phyloP scores from a whole-genome alignment of 805 yeast species.

The Metschnikowia matae region DNA sequence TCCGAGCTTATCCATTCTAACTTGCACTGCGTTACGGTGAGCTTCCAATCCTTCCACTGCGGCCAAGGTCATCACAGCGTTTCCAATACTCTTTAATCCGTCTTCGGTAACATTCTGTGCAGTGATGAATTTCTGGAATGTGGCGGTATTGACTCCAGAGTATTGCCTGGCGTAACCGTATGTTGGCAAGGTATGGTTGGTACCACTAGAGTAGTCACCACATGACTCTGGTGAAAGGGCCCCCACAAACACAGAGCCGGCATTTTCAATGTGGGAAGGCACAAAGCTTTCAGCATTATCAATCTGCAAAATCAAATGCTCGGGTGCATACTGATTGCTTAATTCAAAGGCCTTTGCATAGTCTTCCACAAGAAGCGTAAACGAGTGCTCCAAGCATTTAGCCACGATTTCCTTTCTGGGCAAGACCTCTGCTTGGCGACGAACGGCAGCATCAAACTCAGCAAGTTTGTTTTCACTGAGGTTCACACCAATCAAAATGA shows the following conservation, averaged over 20 bases:
- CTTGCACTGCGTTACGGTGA: slow-evolving; percentile 94
- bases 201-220: slow-evolving; percentile 97
- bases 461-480: slow-evolving; percentile 56
- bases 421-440: slow-evolving; percentile 72
- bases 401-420: slow-evolving; percentile 94
- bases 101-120: slow-evolving; percentile 83
- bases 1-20: slow-evolving; percentile 83
- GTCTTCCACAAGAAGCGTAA: slow-evolving; percentile 63
- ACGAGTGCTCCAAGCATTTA: slow-evolving; percentile 88
- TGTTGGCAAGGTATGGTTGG: slow-evolving; percentile 97
- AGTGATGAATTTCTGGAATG: slow-evolving; percentile 93
- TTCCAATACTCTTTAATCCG: slow-evolving; percentile 88
- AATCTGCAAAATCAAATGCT: slow-evolving; percentile 90
- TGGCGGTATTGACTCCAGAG: slow-evolving; percentile 93
- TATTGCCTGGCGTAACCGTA: slow-evolving; percentile 98
- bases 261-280: slow-evolving; percentile 70
- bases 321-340: slow-evolving; percentile 94
- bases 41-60: slow-evolving; percentile 96
- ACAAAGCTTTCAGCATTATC: slow-evolving; percentile 73
- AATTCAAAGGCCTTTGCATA: slow-evolving; percentile 80
- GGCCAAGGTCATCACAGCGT: slow-evolving; percentile 93
- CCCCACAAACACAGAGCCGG: slow-evolving; percentile 97
- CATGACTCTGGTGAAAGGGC: slow-evolving; percentile 95
- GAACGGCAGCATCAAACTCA: slow-evolving; percentile 77
- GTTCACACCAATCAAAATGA: slow-evolving; percentile 79